These are phyloP conservation scores for Suillus luteus DNA, from an alignment of 768 basidiomycete species.

Conservation along the genomic window DNA sequence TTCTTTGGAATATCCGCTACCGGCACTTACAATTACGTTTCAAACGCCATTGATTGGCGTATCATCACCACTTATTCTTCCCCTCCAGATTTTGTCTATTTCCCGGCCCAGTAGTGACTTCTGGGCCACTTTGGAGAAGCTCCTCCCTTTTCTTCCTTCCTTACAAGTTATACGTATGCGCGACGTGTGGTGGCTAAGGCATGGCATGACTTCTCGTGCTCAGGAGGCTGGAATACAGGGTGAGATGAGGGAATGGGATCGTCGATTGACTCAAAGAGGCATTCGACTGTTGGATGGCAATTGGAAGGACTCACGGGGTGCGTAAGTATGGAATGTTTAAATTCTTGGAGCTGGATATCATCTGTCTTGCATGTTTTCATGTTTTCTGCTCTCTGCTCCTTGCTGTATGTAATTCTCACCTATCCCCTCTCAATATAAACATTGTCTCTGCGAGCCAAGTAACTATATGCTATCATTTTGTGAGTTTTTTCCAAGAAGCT, in stretches of 20 bases:
- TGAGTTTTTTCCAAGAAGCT: background rate
- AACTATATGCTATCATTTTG: background rate
- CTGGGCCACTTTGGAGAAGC: conserved; percentile 53
- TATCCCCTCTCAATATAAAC: background rate
- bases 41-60: conserved; percentile 14
- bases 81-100: conserved; percentile 68
- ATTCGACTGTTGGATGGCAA: conserved; percentile 71
- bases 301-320: conserved; percentile 54
- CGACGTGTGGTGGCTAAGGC: conserved; percentile 73
- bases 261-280: conserved; percentile 55
- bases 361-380: background rate
- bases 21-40: conserved; percentile 42
- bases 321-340: conserved; percentile 3
- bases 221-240: conserved; percentile 79
- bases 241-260: conserved; percentile 75
- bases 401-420: background rate
- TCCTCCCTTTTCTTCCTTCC: conserved; percentile 57
- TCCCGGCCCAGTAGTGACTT: conserved; percentile 69
- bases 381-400: conserved; percentile 1
- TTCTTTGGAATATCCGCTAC: conserved; percentile 71
- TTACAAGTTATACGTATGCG: conserved; percentile 60
- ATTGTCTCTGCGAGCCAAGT: background rate
- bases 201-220: conserved; percentile 64
- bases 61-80: conserved; percentile 33
- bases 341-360: background rate